phyloP scores from a whole-genome alignment of 768 basidiomycete genomes.

The Boletus reticuloceps region DNA sequence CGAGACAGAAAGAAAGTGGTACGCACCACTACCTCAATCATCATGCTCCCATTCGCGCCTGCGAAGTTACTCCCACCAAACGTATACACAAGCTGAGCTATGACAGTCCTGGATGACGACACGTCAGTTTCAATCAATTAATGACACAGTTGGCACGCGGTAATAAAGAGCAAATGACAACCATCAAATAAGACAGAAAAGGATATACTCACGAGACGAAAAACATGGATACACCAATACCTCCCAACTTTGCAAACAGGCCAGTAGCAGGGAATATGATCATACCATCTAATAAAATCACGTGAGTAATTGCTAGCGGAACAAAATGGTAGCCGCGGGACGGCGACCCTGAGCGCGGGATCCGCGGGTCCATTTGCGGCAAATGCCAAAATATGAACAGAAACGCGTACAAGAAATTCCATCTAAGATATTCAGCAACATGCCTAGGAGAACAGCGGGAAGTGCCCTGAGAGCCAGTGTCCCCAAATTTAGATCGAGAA shows the following conservation, averaged over 20 bases:
- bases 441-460: constrained; percentile 85
- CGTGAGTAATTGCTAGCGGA: not conserved
- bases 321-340: not conserved
- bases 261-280: constrained; percentile 88
- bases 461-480: constrained; percentile 40
- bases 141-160: not conserved
- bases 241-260: constrained; percentile 76
- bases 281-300: constrained; percentile 71
- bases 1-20: not conserved
- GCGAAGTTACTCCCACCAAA: constrained; percentile 86
- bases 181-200: not conserved
- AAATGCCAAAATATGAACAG: not conserved
- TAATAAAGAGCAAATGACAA: no score
- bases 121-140: not conserved
- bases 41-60: constrained; percentile 92
- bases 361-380: not conserved
- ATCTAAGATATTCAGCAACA: constrained; percentile 86
- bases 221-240: constrained; percentile 94
- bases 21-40: constrained; percentile 96
- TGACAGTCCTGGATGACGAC: constrained; percentile 48
- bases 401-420: constrained; percentile 79
- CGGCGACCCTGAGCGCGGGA: constrained; percentile 2
- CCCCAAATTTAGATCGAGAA: constrained; percentile 19
- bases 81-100: constrained; percentile 84
- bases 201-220: constrained; percentile 64